Conservation (phyloP, 305 asterid genomes). For the Fraxinus greggii region DNA sequence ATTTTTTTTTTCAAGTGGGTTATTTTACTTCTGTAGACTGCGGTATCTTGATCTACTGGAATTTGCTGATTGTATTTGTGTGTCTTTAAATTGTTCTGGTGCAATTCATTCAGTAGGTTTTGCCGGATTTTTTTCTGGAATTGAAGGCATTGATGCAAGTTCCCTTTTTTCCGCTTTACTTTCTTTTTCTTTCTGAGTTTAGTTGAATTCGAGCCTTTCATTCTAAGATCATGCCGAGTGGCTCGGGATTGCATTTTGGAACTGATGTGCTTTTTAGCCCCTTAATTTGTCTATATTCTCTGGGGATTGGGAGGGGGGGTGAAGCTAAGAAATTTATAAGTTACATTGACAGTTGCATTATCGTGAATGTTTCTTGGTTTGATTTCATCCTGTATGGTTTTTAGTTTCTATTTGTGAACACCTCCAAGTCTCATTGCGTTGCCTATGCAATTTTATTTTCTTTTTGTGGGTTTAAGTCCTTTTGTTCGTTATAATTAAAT, state of each 20-base stretch:
- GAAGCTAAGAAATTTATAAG: slow-evolving; percentile 1
- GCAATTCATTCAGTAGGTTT: not conserved
- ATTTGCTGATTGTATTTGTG: not conserved
- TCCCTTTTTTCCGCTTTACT: not conserved
- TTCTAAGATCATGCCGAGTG: slow-evolving; percentile 3
- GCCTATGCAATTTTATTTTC: slow-evolving; percentile 10
- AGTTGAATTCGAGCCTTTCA: not conserved
- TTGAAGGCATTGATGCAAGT: slow-evolving; percentile 4
- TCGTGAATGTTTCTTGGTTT: not conserved
- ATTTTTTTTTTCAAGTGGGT: slow-evolving; percentile 1
- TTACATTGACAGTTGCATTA: not conserved
- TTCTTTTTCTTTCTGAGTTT: not conserved
- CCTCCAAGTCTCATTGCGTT: not conserved
- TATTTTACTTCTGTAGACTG: slow-evolving; percentile 5
- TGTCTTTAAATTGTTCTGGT: slow-evolving; percentile 7
- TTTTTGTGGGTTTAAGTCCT: not conserved
- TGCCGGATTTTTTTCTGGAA: not conserved
- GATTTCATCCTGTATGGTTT: slow-evolving; percentile 1
- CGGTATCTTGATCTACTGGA: slow-evolving; percentile 8
- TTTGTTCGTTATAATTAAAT: not conserved
- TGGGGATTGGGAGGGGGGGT: not conserved
- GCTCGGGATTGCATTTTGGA: not conserved
- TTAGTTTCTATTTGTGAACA: not conserved
- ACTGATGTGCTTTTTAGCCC: not conserved
- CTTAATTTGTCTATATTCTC: not conserved